phyloP scores from a whole-genome alignment of 2,329 filamentous ascomycete species.

The Paecilomyces dactylethromorphus region DNA sequence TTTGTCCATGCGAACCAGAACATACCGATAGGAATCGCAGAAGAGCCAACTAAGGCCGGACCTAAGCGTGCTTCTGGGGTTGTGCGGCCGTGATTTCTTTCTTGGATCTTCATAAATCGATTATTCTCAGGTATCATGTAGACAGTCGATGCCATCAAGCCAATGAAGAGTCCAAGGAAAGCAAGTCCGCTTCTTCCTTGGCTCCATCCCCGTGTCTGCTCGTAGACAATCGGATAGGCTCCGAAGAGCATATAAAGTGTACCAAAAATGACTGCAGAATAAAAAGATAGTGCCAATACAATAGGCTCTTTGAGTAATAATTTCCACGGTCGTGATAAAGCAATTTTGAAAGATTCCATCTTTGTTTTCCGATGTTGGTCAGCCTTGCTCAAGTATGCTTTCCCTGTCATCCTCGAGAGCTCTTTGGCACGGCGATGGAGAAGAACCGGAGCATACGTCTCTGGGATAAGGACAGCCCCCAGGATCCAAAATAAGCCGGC shows the following conservation, averaged over 20 bases:
- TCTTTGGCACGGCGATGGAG: constrained; percentile 38
- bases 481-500: constrained; percentile 39
- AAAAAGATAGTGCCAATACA: constrained; percentile 36
- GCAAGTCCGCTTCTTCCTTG: constrained; percentile 37
- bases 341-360: constrained; percentile 32
- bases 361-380: constrained; percentile 28
- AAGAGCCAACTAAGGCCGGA: constrained; percentile 37
- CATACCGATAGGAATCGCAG: constrained; percentile 44
- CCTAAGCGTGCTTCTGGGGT: constrained; percentile 49
- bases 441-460: constrained; percentile 43
- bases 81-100: constrained; percentile 45
- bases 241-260: constrained; percentile 43
- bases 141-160: constrained; percentile 21
- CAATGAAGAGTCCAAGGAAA: constrained; percentile 35
- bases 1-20: constrained; percentile 53
- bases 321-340: constrained; percentile 38
- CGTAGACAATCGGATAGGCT: constrained; percentile 42
- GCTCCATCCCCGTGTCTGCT: constrained; percentile 35
- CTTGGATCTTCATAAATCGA: constrained; percentile 25
- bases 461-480: constrained; percentile 33
- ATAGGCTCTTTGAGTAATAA: constrained; percentile 43
- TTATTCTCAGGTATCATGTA: constrained; percentile 27
- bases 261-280: constrained; percentile 42
- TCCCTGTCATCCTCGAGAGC: constrained; percentile 38
- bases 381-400: constrained; percentile 32